Percentiles rank a stretch among this genome's conserved stretches.
Conservation (phyloP, 1,139 yeast genomes). For the Kurtzmaniella quercitrusa region DNA sequence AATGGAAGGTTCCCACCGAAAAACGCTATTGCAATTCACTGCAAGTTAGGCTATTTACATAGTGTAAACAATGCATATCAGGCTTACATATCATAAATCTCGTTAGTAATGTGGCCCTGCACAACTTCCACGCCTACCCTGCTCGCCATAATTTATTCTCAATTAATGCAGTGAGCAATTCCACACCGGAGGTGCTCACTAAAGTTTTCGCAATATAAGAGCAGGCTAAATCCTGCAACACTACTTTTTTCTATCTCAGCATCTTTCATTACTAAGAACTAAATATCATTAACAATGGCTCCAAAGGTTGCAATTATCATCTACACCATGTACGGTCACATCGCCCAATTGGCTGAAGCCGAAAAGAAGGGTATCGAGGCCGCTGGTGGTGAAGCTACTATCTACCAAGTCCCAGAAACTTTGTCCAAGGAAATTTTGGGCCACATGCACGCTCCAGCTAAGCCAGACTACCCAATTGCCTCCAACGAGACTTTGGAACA, state of each 20-base stretch:
- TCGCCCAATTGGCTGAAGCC: conserved; percentile 63
- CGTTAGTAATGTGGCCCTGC: background rate
- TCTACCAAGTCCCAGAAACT: conserved; percentile 81
- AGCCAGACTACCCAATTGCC: conserved; percentile 67
- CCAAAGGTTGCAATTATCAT: conserved; percentile 55
- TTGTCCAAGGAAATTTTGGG: conserved; percentile 59
- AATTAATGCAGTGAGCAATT: too few species aligned
- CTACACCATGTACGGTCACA: conserved; percentile 82
- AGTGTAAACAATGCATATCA: background rate
- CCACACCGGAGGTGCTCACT: background rate
- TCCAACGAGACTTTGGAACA: conserved; percentile 52
- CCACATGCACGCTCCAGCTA: conserved; percentile 60
- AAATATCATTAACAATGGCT: conserved; percentile 19
- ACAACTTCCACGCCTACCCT: too few species aligned
- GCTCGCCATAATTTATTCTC: too few species aligned
- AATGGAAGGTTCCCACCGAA: background rate
- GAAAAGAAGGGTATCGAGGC: conserved; percentile 67
- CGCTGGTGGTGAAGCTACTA: conserved; percentile 70
- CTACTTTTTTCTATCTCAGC: background rate
- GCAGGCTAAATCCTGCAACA: background rate
- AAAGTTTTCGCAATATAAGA: background rate
- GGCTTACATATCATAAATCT: background rate
- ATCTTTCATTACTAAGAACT: background rate
- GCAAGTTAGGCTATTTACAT: background rate
- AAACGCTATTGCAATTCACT: background rate